Evolutionary conservation across 345 rosid species (phyloP), one percentile per base, ranked within the genome.

Genomic region (Citrus medica): DNA sequence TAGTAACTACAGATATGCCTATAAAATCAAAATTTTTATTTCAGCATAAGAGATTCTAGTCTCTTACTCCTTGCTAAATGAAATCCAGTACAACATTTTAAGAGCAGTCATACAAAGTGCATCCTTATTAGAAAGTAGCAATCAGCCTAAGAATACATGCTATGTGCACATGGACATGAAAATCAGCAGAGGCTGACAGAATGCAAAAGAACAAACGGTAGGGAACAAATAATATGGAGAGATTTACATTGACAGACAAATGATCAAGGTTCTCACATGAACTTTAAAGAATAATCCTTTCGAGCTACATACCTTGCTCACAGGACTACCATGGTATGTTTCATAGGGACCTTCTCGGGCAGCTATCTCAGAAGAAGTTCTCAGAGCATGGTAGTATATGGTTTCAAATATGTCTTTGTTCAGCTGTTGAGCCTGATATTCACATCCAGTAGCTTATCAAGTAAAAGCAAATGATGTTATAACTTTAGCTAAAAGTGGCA

Each of bases 401-500:
- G 99, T 90, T 79, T 92, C 98, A 86, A 95, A 95, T 56, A 95
- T 95, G 71, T 95, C 98, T 82, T 87, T 92, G 80, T 93, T 94
- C 79, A 94, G 78, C 77, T 91, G 90, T 78, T 94, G 96, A 33
- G 98, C 98, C 97, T 93, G 87, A 77, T 66, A 83, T 61, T 38
- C 33, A 70, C 5, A 79, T 59, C 16, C 58, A 81, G 37, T 62
- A 67, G 28, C 71, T 3, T 51, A 67, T 84, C 64, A 87, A 77
- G 82, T 22, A 33, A 53, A 53, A 77, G 25, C n/a, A 51, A 56
- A 55, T 21, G 24, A 65, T 60, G 17, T 32, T 25, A 56, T 33
- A 67, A 8, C 9, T 32, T 46, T 10, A 79, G 77, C 42, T 32
- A 24, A 71, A 74, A 74, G 37, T 17, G 25, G 25, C 6, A 7